Base-by-base conservation (phyloP, 2,329 filamentous ascomycete species). In the Septoria linicola region DNA sequence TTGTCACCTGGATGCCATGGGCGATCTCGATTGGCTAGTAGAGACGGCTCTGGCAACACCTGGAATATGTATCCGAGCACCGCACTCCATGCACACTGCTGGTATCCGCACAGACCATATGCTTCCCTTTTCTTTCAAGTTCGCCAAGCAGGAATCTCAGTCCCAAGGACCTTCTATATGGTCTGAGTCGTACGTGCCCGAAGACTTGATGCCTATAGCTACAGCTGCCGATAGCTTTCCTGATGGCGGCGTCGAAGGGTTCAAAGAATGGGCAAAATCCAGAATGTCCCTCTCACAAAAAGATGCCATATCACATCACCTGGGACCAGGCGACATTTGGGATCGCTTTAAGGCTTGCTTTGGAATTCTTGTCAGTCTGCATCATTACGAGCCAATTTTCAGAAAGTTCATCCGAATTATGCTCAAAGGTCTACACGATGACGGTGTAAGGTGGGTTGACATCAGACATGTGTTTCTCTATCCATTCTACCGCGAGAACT, bases 371-470 rank as follows among this genome's bases (percentile, higher is more conserved):
- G 81, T 81, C 34, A 85, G 83, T 13, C 80, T 96, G 44, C 78
- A 96, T 41, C 88, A 87, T 70, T 96, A 96, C 70, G 92, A 96
- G 70, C 91, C 91, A 11, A 88, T 97, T 57, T 92, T 88, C 72
- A 82, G 89, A 19, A 75, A 76, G 14, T 95, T 89, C 64, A 73
- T 96, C 54, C 82, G 80, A 21, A 79, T 81, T 17, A 77, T 96
- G 61, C 81, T 95, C 69, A 74, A 74, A 41, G 78, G 85, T 41
- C 76, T 96, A 17, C 76, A 84, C n/a, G 81, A 81, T 3, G 92
- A 99, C 67, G 89, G 90, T 3, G 82, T 96, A 23, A 83, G 78
- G 63, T 97, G 89, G 79, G 87, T 87, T 11, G 93, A 97, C 66
- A 73, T 96, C 54, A 80, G 89, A 44, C 80, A 87, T 46, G 85